Evolutionary conservation across 2,329 filamentous ascomycete genomes (phyloP).

Genomic region (Trichoderma breve): DNA sequence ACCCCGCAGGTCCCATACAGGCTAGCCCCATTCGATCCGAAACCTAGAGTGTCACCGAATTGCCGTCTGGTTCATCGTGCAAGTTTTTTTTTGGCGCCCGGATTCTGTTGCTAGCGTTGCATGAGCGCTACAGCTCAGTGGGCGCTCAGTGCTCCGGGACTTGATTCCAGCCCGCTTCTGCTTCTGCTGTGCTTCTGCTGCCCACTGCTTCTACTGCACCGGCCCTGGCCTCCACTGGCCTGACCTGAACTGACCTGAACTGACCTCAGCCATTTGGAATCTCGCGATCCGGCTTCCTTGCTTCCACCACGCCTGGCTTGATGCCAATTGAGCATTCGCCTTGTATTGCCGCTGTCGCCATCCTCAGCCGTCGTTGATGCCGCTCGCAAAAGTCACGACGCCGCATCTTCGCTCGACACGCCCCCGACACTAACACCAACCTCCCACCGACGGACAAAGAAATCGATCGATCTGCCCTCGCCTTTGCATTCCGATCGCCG

Average conservation of each 20-base stretch:
- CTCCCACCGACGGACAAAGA: not conserved
- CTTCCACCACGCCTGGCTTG: not conserved
- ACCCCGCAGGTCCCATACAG: not conserved
- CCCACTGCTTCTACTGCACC: no score
- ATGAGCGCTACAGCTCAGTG: conserved; percentile 11
- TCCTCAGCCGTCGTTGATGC: not conserved
- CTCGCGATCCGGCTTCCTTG: conserved; percentile 7
- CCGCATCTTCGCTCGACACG: not conserved
- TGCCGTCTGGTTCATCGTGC: conserved; percentile 4
- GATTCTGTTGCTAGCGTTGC: conserved; percentile 1
- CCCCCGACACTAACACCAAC: not conserved
- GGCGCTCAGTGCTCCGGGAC: not conserved
- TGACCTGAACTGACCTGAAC: not conserved
- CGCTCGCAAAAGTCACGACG: not conserved
- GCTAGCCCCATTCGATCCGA: not conserved
- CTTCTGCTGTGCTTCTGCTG: not conserved
- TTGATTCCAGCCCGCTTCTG: not conserved
- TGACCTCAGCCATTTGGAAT: not conserved
- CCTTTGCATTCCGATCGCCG: not conserved
- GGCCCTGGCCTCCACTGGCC: not conserved
- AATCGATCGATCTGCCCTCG: not conserved
- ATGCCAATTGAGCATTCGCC: not conserved
- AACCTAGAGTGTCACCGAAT: conserved; percentile 12
- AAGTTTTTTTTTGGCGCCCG: conserved; percentile 15
- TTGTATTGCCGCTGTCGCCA: not conserved